phyloP scores from a whole-genome alignment of 768 basidiomycete species.

The Tricholoma hemisulphureum region DNA sequence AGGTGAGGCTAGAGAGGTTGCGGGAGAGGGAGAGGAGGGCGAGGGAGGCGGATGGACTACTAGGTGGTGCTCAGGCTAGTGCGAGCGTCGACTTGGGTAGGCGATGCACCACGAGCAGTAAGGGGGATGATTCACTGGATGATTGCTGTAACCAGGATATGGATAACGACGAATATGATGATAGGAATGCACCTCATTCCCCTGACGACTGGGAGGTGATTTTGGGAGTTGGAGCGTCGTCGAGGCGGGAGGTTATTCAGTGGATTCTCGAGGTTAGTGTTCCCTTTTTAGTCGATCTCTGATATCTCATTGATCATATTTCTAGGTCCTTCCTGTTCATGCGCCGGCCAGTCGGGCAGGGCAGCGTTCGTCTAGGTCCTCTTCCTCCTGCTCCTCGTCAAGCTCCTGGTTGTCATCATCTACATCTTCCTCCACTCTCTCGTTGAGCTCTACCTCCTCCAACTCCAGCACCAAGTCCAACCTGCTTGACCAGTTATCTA shows the following conservation, averaged over 20 bases:
- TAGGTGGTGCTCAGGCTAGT: too few species aligned
- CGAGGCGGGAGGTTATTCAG: conserved; percentile 34
- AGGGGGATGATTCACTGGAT: background rate
- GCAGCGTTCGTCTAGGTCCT: background rate
- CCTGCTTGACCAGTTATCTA: conserved; percentile 53
- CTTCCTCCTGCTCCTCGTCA: conserved; percentile 2
- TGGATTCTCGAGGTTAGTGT: conserved; percentile 48
- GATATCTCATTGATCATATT: background rate
- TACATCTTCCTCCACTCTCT: conserved; percentile 7
- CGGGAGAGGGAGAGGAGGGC: conserved; percentile 40
- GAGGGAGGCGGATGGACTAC: conserved; percentile 38
- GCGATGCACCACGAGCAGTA: conserved; percentile 8
- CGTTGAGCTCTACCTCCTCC: conserved; percentile 10
- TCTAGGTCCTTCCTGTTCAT: background rate
- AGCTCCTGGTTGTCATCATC: conserved; percentile 3
- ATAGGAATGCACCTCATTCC: background rate
- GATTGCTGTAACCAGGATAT: conserved; percentile 6
- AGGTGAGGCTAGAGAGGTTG: conserved; percentile 40
- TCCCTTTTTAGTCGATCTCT: background rate
- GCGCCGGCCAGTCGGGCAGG: background rate
- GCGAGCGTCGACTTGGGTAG: conserved; percentile 8
- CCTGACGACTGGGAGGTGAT: conserved; percentile 21
- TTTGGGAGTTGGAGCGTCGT: conserved; percentile 31
- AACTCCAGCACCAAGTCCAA: conserved; percentile 22
- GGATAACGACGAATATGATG: background rate